Percentiles rank a stretch among this genome's conserved stretches.
These are phyloP conservation scores for Saturnispora serradocipensis DNA, from an alignment of 805 yeast species.

Conservation along the genomic window DNA sequence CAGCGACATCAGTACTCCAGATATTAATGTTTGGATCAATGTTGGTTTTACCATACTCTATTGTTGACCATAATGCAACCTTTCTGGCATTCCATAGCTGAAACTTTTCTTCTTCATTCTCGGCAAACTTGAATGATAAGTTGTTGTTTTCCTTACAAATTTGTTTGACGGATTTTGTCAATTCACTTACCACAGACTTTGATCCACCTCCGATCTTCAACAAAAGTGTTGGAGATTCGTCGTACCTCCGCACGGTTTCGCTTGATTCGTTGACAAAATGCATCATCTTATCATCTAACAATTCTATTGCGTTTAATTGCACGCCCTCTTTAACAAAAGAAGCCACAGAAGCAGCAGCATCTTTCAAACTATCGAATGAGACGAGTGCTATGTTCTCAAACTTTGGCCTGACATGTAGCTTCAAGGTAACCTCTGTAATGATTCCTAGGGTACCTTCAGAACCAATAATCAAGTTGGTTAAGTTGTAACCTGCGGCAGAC, in stretches of 20 bases:
- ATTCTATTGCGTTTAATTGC: constrained; percentile 70
- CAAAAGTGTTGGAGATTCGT: constrained; percentile 66
- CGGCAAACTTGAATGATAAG: constrained; percentile 52
- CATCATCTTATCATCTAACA: constrained; percentile 68
- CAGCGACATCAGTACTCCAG: constrained; percentile 91
- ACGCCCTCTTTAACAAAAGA: constrained; percentile 58
- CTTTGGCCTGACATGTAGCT: constrained; percentile 52
- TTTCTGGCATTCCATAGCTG: constrained; percentile 81
- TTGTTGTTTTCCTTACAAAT: constrained; percentile 41
- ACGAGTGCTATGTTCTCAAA: constrained; percentile 62
- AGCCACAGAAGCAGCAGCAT: constrained; percentile 65
- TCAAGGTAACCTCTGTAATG: constrained; percentile 61
- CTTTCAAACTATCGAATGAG: constrained; percentile 51
- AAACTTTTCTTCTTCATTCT: constrained; percentile 50
- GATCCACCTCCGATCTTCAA: constrained; percentile 66
- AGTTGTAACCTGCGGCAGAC: constrained; percentile 71
- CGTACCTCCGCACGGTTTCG: constrained; percentile 43
- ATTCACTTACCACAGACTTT: constrained; percentile 38
- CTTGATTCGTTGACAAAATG: constrained; percentile 57
- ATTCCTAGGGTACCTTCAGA: constrained; percentile 75
- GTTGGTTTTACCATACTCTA: constrained; percentile 50
- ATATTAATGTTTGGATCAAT: constrained; percentile 51
- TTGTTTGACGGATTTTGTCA: constrained; percentile 37
- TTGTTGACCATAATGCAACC: constrained; percentile 62
- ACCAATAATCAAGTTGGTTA: constrained; percentile 72